Conservation (phyloP, 352 stramenopile species). For the Phytophthora colocasiae region DNA sequence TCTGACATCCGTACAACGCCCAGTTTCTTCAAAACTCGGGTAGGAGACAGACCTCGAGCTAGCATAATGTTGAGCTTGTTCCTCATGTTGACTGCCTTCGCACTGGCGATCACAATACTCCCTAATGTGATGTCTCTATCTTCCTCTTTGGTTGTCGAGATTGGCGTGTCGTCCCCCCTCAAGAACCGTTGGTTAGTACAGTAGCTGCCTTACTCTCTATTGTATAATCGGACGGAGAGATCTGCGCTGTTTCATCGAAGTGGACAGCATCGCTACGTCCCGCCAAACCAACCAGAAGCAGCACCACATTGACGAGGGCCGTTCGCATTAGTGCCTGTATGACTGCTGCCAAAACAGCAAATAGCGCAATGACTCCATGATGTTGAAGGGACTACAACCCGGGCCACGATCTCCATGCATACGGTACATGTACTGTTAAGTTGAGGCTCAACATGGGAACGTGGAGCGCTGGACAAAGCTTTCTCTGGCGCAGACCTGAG, state of each 20-base stretch:
- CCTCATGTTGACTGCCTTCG: constrained; percentile 10
- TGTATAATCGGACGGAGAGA: neutral
- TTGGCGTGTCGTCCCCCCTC: neutral
- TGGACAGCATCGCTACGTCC: neutral
- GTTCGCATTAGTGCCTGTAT: neutral
- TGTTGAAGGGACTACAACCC: no score
- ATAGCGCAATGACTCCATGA: neutral
- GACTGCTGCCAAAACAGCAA: neutral
- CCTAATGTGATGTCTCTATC: constrained; percentile 5
- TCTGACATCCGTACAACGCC: constrained; percentile 7
- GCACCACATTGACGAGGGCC: neutral
- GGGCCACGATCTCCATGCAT: no score
- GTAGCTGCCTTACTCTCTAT: neutral
- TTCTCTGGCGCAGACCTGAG: no score
- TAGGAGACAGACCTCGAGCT: neutral
- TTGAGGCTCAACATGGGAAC: no score
- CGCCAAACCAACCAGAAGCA: neutral
- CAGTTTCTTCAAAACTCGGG: constrained; percentile 17
- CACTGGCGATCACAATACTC: neutral
- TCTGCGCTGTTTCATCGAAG: neutral
- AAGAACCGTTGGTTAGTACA: constrained; percentile 1
- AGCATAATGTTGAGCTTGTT: constrained; percentile 16
- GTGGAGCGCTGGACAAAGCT: no score
- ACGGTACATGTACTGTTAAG: no score
- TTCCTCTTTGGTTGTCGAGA: constrained; percentile 2